Evolutionary conservation across 257 asterid genomes (phyloP).

Genomic region (Nyctanthes arbortristis): DNA sequence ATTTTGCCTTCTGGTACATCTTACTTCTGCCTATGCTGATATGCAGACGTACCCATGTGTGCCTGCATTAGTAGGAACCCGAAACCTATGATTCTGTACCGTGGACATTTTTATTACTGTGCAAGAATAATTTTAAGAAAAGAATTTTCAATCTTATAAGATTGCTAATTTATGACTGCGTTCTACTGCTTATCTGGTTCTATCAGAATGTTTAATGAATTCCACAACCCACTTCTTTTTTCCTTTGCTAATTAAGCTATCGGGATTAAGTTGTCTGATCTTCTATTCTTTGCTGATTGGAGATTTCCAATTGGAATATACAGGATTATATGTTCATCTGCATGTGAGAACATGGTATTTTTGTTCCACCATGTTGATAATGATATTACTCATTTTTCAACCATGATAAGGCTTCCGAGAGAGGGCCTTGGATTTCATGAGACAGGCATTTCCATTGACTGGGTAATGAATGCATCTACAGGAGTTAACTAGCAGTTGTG

Average conservation of each 20-base stretch:
- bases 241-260: not conserved
- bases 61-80: not conserved
- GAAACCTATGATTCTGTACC: not conserved
- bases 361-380: not conserved
- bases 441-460: not conserved
- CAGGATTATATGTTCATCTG: not conserved
- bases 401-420: not conserved
- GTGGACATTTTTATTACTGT: not conserved
- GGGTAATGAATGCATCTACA: not conserved
- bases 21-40: conserved; percentile 13
- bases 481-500: not conserved
- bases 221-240: too few relatives aligned
- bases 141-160: not conserved
- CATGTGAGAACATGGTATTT: not conserved
- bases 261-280: not conserved
- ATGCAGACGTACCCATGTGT: conserved; percentile 6
- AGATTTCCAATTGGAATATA: not conserved
- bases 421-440: not conserved
- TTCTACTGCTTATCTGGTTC: not conserved
- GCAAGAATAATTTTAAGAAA: not conserved
- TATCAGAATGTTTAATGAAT: not conserved
- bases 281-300: not conserved
- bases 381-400: not conserved
- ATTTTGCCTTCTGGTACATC: conserved; percentile 28
- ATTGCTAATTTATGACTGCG: not conserved